Evolutionary conservation across 129 eudicot genomes (phyloP).

Genomic region (Flaveria linearis): DNA sequence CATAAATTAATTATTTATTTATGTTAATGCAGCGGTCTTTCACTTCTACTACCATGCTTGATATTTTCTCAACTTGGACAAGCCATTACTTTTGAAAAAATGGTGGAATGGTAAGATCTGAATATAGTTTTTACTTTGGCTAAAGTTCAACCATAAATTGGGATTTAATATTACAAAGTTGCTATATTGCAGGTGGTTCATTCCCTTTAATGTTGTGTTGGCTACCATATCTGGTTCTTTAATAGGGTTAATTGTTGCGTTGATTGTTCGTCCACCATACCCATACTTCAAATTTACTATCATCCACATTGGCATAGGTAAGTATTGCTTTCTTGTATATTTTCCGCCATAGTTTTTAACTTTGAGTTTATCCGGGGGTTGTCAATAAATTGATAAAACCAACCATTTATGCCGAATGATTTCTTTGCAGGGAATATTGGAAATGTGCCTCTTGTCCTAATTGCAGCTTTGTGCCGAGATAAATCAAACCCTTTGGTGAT

Average conservation of each 20-base stretch:
- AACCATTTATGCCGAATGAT: neutral
- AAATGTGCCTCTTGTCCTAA: slow-evolving; percentile 90
- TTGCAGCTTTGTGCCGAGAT: slow-evolving; percentile 95
- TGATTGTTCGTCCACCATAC: slow-evolving; percentile 73
- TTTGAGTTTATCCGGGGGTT: no score
- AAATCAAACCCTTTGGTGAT: slow-evolving; percentile 86
- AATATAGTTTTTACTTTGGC: neutral
- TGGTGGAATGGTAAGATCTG: slow-evolving; percentile 70
- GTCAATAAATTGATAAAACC: no score
- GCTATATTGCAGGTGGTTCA: slow-evolving; percentile 80
- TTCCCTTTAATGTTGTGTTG: slow-evolving; percentile 75
- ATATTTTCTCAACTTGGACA: slow-evolving; percentile 97
- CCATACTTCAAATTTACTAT: slow-evolving; percentile 91
- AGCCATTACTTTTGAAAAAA: slow-evolving; percentile 82
- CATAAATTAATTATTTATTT: neutral
- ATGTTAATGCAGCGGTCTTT: slow-evolving; percentile 69
- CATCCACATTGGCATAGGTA: slow-evolving; percentile 91
- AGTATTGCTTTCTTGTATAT: neutral
- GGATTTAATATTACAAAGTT: neutral
- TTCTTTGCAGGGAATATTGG: slow-evolving; percentile 76
- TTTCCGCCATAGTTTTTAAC: neutral
- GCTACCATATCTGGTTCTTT: slow-evolving; percentile 85
- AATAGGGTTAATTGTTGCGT: slow-evolving; percentile 79
- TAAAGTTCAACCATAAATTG: neutral
- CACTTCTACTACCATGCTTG: slow-evolving; percentile 89